A percentile compares a stretch with the other conserved stretches of the same genome.
These are phyloP conservation scores for Stephanodiscus minutulus DNA, from an alignment of 108 stramenopile species.

Conservation along the genomic window DNA sequence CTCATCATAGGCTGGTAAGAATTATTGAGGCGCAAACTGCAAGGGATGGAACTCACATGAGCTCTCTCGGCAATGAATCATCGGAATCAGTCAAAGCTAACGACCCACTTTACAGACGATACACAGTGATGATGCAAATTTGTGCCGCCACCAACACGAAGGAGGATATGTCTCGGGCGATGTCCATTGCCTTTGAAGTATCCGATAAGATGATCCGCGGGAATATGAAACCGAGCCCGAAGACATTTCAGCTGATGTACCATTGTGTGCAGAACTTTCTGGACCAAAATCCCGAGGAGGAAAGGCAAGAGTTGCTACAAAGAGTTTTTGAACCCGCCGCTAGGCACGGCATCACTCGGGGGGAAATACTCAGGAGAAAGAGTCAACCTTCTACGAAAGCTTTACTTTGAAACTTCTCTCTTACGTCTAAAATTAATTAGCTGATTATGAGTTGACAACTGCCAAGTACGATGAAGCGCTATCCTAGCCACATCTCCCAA, in stretches of 20 bases:
- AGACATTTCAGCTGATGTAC: slow-evolving; percentile 30
- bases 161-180: slow-evolving; percentile 12
- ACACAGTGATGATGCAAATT: slow-evolving; percentile 29
- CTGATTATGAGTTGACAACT: neutral
- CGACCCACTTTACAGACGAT: slow-evolving; percentile 19
- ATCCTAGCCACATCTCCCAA: neutral
- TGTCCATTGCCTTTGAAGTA: slow-evolving; percentile 41
- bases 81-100: slow-evolving; percentile 4
- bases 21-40: slow-evolving; percentile 34
- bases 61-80: neutral
- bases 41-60: neutral
- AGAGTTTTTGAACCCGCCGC: slow-evolving; percentile 27
- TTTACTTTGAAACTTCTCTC: neutral
- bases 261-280: slow-evolving; percentile 32
- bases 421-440: neutral
- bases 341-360: slow-evolving; percentile 19
- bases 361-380: slow-evolving; percentile 13
- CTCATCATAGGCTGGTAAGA: slow-evolving; percentile 12
- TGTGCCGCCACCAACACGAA: slow-evolving; percentile 26
- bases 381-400: neutral
- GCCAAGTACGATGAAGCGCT: neutral
- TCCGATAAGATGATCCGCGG: slow-evolving; percentile 37
- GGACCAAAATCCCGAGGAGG: slow-evolving; percentile 30
- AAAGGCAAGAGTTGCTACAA: slow-evolving; percentile 18
- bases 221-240: slow-evolving; percentile 20